phyloP scores from a whole-genome alignment of 768 basidiomycete species.

The Omphalotus guepiniiformis region DNA sequence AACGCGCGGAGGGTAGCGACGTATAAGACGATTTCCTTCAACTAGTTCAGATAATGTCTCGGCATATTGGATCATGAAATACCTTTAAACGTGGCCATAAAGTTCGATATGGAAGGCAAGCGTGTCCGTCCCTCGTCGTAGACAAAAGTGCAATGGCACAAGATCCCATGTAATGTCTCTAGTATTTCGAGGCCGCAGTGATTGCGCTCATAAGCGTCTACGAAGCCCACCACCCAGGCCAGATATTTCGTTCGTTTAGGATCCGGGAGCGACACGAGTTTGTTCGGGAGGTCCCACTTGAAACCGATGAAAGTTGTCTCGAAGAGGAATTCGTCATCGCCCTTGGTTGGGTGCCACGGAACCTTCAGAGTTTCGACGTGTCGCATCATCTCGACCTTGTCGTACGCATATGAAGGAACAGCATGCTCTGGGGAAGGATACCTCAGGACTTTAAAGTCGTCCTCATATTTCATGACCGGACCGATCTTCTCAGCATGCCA shows the following conservation, averaged over 20 bases:
- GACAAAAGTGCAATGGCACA: constrained; percentile 30
- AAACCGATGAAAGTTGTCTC: constrained; percentile 24
- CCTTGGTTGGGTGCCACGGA: constrained; percentile 22
- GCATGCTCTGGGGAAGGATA: constrained; percentile 1
- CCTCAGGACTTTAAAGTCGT: constrained; percentile 24
- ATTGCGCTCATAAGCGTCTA: neutral
- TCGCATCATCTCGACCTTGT: neutral
- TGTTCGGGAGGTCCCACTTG: constrained; percentile 19
- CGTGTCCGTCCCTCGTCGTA: constrained; percentile 20
- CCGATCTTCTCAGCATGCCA: neutral
- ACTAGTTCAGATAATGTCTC: neutral
- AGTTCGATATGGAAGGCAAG: constrained; percentile 23
- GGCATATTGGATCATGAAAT: too few relatives aligned
- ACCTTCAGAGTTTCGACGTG: constrained; percentile 15
- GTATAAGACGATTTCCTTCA: neutral
- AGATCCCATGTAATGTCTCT: constrained; percentile 23
- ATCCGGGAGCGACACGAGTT: constrained; percentile 20
- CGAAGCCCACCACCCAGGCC: constrained; percentile 9
- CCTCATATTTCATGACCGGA: constrained; percentile 23
- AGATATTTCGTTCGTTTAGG: constrained; percentile 22
- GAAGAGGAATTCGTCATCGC: constrained; percentile 15
- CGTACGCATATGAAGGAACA: constrained; percentile 3
- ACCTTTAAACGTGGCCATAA: constrained; percentile 20
- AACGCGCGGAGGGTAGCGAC: constrained; percentile 15
- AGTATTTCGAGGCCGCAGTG: constrained; percentile 7